These are phyloP conservation scores for Picochlorum sp. DNA, from an alignment of 139 green algal species.

Conservation along the genomic window DNA sequence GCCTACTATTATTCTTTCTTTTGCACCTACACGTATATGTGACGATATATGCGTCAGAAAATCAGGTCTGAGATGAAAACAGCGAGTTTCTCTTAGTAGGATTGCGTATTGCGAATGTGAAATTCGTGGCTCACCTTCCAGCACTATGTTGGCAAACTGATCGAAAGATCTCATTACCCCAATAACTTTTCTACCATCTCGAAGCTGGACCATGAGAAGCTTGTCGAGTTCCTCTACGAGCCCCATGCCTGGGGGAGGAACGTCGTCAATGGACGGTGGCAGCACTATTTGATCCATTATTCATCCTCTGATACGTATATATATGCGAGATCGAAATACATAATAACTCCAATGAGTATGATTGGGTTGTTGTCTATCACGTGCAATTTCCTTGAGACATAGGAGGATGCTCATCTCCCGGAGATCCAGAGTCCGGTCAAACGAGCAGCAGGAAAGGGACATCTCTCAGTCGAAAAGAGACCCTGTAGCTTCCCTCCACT, in stretches of 20 bases:
- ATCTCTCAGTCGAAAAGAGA: no score
- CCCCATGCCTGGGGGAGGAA: slow-evolving; percentile 26
- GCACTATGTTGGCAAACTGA: slow-evolving; percentile 72
- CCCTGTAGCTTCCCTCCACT: no score
- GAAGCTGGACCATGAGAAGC: slow-evolving; percentile 53
- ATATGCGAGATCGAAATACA: no score
- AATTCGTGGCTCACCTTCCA: slow-evolving; percentile 29
- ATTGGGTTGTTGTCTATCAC: no score
- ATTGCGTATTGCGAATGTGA: neutral
- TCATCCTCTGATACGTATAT: no score
- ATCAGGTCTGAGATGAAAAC: neutral
- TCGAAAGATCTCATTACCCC: slow-evolving; percentile 67
- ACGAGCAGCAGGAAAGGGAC: no score
- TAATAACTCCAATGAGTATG: no score
- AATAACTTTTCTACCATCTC: slow-evolving; percentile 64
- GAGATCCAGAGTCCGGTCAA: no score
- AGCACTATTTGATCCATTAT: slow-evolving; percentile 4
- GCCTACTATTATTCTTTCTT: slow-evolving; percentile 69
- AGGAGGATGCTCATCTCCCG: no score
- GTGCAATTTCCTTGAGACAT: no score
- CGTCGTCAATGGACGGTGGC: slow-evolving; percentile 23
- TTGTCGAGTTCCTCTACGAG: slow-evolving; percentile 56
- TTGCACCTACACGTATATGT: slow-evolving; percentile 12
- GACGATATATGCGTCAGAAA: neutral
- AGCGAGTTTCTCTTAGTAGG: neutral